Percentiles rank a stretch among this genome's conserved stretches.
These are phyloP conservation scores for Diplocarpon mali DNA, from an alignment of 2,329 filamentous ascomycete genomes.

Conservation along the genomic window DNA sequence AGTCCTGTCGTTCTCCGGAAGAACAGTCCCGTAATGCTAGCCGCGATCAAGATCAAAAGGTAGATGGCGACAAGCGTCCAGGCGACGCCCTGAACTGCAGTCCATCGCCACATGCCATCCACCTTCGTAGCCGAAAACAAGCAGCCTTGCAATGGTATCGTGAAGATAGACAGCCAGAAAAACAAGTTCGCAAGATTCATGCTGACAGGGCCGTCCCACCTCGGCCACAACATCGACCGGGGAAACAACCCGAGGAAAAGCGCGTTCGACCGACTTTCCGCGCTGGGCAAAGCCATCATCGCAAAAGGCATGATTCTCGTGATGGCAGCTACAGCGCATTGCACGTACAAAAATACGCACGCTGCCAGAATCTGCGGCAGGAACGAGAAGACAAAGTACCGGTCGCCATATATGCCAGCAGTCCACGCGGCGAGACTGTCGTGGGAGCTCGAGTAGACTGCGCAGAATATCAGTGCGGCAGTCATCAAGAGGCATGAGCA, in stretches of 20 bases:
- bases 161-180: slow-evolving; percentile 70
- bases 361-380: slow-evolving; percentile 69
- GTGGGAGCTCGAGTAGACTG: slow-evolving; percentile 52
- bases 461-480: slow-evolving; percentile 59
- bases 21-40: slow-evolving; percentile 48
- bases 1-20: slow-evolving; percentile 63
- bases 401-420: slow-evolving; percentile 52
- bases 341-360: slow-evolving; percentile 62
- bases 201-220: slow-evolving; percentile 53
- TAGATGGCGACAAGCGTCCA: slow-evolving; percentile 74
- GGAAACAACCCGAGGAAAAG: slow-evolving; percentile 52
- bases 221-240: slow-evolving; percentile 57
- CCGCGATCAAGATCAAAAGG: slow-evolving; percentile 48
- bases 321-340: slow-evolving; percentile 63
- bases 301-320: slow-evolving; percentile 69
- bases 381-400: slow-evolving; percentile 81
- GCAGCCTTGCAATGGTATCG: slow-evolving; percentile 70
- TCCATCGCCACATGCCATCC: slow-evolving; percentile 62
- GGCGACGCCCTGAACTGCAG: slow-evolving; percentile 62
- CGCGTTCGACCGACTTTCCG: slow-evolving; percentile 48
- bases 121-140: slow-evolving; percentile 56
- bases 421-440: slow-evolving; percentile 58
- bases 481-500: slow-evolving; percentile 58
- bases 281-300: slow-evolving; percentile 57
- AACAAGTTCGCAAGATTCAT: slow-evolving; percentile 55